Conservation (phyloP, 768 basidiomycete species). For the Tricholoma hemisulphureum region DNA sequence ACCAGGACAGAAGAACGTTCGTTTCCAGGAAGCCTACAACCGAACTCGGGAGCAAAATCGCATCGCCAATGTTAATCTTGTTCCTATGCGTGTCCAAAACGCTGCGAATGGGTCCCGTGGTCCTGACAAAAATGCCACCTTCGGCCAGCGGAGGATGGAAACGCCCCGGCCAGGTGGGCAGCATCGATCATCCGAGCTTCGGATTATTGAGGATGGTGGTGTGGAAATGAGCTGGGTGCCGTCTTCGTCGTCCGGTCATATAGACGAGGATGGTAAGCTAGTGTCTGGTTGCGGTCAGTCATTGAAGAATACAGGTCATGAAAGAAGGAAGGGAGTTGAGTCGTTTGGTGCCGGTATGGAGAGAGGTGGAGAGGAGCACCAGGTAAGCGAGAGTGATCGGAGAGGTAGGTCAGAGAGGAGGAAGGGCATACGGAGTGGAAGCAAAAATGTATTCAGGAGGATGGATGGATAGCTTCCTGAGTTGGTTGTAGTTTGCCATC, state of each 20-base stretch:
- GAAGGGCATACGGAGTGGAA: conserved; percentile 82
- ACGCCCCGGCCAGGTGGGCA: conserved; percentile 13
- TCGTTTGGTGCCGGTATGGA: conserved; percentile 89
- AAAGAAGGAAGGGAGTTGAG: conserved; percentile 64
- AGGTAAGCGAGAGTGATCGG: conserved; percentile 63
- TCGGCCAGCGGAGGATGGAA: conserved; percentile 64
- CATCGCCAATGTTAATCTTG: conserved; percentile 56
- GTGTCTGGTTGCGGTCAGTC: conserved; percentile 22
- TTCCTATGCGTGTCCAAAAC: conserved; percentile 56
- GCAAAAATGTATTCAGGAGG: conserved; percentile 75
- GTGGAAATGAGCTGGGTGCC: conserved; percentile 88
- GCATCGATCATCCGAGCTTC: conserved; percentile 19
- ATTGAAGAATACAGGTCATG: conserved; percentile 28
- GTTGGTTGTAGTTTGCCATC: not conserved
- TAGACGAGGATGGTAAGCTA: conserved; percentile 33
- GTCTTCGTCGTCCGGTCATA: conserved; percentile 38
- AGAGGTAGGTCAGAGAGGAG: conserved; percentile 79
- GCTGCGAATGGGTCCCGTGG: conserved; percentile 22
- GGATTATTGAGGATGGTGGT: conserved; percentile 50
- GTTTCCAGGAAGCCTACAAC: conserved; percentile 44
- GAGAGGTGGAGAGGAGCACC: conserved; percentile 58
- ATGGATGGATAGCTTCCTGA: conserved; percentile 20
- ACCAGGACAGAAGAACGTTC: conserved; percentile 48
- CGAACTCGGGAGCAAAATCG: conserved; percentile 44
- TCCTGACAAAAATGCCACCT: conserved; percentile 54